Conservation (phyloP, 306 rosid species). For the Prunus mira region DNA sequence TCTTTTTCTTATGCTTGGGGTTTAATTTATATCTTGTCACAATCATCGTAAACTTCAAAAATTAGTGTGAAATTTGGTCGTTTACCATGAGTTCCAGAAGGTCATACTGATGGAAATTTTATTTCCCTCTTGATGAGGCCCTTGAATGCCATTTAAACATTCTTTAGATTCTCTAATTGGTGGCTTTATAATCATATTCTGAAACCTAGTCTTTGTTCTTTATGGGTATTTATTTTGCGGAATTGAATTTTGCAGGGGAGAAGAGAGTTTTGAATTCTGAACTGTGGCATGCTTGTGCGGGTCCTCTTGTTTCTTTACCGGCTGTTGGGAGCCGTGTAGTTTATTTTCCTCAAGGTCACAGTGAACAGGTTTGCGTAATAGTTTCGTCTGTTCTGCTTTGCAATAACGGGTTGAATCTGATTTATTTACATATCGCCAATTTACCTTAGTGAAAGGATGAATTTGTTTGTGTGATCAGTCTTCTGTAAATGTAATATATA, state of each 20-base stretch:
- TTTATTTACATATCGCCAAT: background rate
- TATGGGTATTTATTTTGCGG: constrained; percentile 19
- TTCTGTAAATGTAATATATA: background rate
- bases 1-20: constrained; percentile 12
- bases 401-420: constrained; percentile 2
- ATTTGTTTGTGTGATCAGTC: background rate
- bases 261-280: constrained; percentile 85
- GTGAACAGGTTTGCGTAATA: constrained; percentile 70
- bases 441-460: background rate
- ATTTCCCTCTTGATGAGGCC: background rate
- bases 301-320: constrained; percentile 92
- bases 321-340: constrained; percentile 88
- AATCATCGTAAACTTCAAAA: background rate
- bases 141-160: background rate
- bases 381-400: background rate
- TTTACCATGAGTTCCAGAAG: constrained; percentile 1
- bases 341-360: constrained; percentile 95
- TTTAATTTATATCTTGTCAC: background rate
- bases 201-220: constrained; percentile 11
- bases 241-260: constrained; percentile 68
- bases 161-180: background rate
- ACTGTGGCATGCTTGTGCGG: constrained; percentile 99
- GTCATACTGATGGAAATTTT: background rate
- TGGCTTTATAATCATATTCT: background rate
- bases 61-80: background rate